These are phyloP conservation scores for Saxophila tyrrhenica DNA, from an alignment of 495 filamentous ascomycete species.

Conservation along the genomic window DNA sequence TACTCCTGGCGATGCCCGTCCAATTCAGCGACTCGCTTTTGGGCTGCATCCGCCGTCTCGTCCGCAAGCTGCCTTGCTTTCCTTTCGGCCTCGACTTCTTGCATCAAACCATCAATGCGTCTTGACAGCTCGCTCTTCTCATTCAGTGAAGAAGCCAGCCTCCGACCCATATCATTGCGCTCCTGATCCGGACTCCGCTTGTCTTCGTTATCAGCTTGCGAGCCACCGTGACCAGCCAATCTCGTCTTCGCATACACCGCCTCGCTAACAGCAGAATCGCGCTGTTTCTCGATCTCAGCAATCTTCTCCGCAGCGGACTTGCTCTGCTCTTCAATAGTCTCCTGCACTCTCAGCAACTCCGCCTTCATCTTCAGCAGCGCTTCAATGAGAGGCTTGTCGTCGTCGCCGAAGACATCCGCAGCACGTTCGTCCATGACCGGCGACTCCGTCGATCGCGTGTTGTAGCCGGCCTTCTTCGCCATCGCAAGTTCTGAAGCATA, in stretches of 20 bases:
- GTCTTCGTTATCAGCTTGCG: slow-evolving; percentile 59
- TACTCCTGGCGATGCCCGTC: slow-evolving; percentile 72
- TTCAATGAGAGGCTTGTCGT: slow-evolving; percentile 85
- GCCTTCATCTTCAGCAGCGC: slow-evolving; percentile 82
- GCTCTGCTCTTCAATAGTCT: slow-evolving; percentile 74
- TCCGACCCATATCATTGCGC: slow-evolving; percentile 68
- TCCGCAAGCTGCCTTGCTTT: slow-evolving; percentile 73
- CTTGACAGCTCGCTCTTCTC: slow-evolving; percentile 63
- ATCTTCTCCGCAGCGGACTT: slow-evolving; percentile 74
- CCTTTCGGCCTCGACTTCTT: slow-evolving; percentile 69
- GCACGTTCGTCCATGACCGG: slow-evolving; percentile 65
- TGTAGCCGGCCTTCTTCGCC: slow-evolving; percentile 78
- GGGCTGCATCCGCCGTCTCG: slow-evolving; percentile 70
- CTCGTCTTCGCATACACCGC: slow-evolving; percentile 92
- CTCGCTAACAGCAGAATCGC: slow-evolving; percentile 83
- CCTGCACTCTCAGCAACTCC: slow-evolving; percentile 75
- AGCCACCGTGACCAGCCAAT: slow-evolving; percentile 69
- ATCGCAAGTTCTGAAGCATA: slow-evolving; percentile 89
- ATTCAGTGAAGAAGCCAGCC: slow-evolving; percentile 69
- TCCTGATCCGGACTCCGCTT: slow-evolving; percentile 45
- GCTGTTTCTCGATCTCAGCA: slow-evolving; percentile 83
- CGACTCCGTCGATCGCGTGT: slow-evolving; percentile 53
- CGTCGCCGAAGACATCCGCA: slow-evolving; percentile 69
- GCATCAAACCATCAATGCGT: slow-evolving; percentile 51
- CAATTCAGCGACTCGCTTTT: slow-evolving; percentile 70